Percentiles rank a stretch among this genome's conserved stretches.
Evolutionary conservation across 106 monocot genomes (phyloP).

Genomic region (Dendrobium chrysotoxum): DNA sequence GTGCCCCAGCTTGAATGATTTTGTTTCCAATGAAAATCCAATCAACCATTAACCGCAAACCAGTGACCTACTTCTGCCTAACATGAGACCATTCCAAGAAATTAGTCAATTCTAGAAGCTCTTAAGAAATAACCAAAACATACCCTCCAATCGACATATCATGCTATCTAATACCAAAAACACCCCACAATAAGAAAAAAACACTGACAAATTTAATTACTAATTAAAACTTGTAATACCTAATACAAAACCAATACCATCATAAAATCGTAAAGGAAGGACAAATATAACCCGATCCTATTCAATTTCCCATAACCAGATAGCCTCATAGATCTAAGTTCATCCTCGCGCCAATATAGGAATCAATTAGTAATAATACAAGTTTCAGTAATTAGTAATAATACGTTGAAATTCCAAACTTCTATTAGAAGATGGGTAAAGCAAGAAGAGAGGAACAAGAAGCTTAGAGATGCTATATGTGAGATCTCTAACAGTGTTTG

Average conservation of each 20-base stretch:
- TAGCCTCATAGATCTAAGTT: no score
- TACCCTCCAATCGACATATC: background rate
- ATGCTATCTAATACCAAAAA: no score
- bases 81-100: background rate
- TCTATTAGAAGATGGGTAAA: background rate
- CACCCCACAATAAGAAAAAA: no score
- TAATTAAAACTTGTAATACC: no score
- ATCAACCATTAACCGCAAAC: background rate
- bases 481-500: constrained; percentile 30
- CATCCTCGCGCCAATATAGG: background rate
- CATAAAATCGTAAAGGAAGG: no score
- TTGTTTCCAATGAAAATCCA: background rate
- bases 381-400: no score
- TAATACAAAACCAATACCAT: no score
- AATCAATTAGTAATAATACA: no score
- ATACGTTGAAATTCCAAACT: background rate
- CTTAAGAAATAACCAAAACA: background rate
- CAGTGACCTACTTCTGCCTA: background rate
- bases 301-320: no score
- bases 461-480: constrained; percentile 10
- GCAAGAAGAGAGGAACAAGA: background rate
- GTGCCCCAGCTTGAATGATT: background rate
- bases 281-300: no score
- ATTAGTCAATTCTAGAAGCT: background rate
- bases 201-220: no score